A percentile compares a stretch with the other conserved stretches of the same genome.
Evolutionary conservation across 768 basidiomycete species (phyloP).

Genomic region (Gloeostereum incarnatum): DNA sequence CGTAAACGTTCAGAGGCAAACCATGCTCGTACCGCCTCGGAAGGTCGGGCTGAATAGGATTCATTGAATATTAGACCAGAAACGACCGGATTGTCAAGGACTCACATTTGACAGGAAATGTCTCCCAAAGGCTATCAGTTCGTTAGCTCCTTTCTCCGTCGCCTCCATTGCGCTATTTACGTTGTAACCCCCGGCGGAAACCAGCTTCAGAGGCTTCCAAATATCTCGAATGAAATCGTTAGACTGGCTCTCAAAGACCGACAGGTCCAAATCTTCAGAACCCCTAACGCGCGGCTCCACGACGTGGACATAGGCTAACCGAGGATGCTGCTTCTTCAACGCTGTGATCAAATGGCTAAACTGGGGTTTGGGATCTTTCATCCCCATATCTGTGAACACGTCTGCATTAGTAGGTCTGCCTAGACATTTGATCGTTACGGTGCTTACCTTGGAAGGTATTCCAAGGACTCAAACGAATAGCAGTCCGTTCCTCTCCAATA

Average conservation of each 20-base stretch:
- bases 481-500: conserved; percentile 33
- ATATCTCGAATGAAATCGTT: conserved; percentile 15
- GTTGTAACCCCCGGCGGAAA: conserved; percentile 19
- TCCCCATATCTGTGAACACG: conserved; percentile 23
- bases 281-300: conserved; percentile 21
- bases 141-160: conserved; percentile 14
- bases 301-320: conserved; percentile 36
- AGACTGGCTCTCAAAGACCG: conserved; percentile 3
- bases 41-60: conserved; percentile 20
- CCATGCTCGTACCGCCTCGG: conserved; percentile 15
- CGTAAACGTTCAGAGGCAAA: conserved; percentile 18
- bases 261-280: not conserved
- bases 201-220: conserved; percentile 14
- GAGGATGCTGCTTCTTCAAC: conserved; percentile 19
- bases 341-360: conserved; percentile 31
- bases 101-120: conserved; percentile 21
- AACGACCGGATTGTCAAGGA: not conserved
- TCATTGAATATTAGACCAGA: not conserved
- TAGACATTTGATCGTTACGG: not conserved
- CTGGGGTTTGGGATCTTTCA: conserved; percentile 34
- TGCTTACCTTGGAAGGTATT: conserved; percentile 20
- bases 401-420: not conserved
- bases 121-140: conserved; percentile 22
- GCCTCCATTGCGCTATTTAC: conserved; percentile 15
- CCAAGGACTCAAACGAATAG: conserved; percentile 40